Evolutionary conservation across 2,329 filamentous ascomycete species (phyloP).

Genomic region (Canariomyces notabilis): DNA sequence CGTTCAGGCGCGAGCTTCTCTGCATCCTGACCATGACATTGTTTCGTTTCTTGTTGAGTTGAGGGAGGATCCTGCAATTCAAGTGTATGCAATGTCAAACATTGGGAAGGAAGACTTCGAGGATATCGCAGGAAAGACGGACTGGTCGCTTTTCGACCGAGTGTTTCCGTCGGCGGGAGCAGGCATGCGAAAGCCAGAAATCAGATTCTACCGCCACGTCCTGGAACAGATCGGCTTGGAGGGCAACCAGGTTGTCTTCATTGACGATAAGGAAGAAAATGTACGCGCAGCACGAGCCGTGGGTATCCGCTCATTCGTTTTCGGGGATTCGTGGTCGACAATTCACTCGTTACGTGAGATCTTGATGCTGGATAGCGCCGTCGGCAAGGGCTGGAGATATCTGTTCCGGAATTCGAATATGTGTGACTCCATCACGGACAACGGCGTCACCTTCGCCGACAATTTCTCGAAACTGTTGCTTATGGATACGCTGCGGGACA

Average conservation of each 20-base stretch:
- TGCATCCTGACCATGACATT: conserved; percentile 25
- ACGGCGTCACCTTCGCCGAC: conserved; percentile 1
- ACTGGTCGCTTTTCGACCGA: background rate
- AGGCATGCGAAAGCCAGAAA: conserved; percentile 6
- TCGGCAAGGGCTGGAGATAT: background rate
- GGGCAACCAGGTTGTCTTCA: background rate
- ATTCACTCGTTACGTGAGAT: background rate
- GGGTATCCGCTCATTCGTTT: conserved; percentile 22
- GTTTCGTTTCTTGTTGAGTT: conserved; percentile 22
- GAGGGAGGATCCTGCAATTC: conserved; percentile 8
- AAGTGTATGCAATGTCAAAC: conserved; percentile 7
- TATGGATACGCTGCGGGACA: background rate
- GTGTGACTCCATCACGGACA: background rate
- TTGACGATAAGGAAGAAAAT: conserved; percentile 4
- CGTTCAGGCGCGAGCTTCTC: conserved; percentile 26
- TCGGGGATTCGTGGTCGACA: background rate
- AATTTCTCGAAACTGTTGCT: conserved; percentile 3
- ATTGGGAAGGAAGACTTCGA: conserved; percentile 2
- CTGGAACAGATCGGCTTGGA: background rate
- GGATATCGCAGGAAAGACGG: background rate
- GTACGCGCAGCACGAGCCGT: conserved; percentile 13
- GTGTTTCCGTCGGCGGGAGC: conserved; percentile 8
- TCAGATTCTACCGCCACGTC: conserved; percentile 1
- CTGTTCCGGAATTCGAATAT: background rate
- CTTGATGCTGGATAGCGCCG: background rate